A percentile compares a stretch with the other conserved stretches of the same genome.
These are phyloP conservation scores for Yarrowia deformans DNA, from an alignment of 805 yeast species.

Conservation along the genomic window DNA sequence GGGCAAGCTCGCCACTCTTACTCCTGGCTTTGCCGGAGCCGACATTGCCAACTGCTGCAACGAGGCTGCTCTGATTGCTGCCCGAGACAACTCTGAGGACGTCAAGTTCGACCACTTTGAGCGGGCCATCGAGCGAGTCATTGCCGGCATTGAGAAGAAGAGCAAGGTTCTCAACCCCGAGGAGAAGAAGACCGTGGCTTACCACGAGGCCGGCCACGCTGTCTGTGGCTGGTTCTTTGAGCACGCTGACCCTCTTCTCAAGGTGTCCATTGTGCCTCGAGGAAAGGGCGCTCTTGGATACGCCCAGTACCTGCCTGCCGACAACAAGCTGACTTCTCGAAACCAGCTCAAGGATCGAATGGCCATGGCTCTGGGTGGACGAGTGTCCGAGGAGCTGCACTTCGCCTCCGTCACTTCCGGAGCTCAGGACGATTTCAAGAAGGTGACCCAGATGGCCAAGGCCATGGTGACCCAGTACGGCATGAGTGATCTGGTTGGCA, in stretches of 20 bases:
- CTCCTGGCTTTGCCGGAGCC: conserved; percentile 97
- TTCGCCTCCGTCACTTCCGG: conserved; percentile 89
- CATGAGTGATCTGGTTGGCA: conserved; percentile 84
- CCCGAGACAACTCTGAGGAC: conserved; percentile 68
- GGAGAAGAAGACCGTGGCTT: conserved; percentile 86
- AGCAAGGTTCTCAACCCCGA: conserved; percentile 78
- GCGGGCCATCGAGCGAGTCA: conserved; percentile 90
- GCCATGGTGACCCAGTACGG: conserved; percentile 89
- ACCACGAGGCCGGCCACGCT: conserved; percentile 97
- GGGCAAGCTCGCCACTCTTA: conserved; percentile 86
- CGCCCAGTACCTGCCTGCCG: conserved; percentile 93
- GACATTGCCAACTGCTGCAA: conserved; percentile 95
- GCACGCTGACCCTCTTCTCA: conserved; percentile 87
- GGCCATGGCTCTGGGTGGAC: conserved; percentile 94
- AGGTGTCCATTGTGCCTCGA: conserved; percentile 93
- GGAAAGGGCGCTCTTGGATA: conserved; percentile 97
- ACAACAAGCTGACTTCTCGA: conserved; percentile 76
- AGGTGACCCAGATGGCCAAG: conserved; percentile 86
- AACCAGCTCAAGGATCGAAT: conserved; percentile 82
- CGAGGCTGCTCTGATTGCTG: conserved; percentile 93
- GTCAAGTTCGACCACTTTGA: conserved; percentile 82
- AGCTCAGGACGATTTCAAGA: conserved; percentile 90
- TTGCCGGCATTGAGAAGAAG: conserved; percentile 92
- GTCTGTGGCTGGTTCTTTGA: conserved; percentile 92
- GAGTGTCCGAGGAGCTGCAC: conserved; percentile 90